Conservation (phyloP, 2,329 filamentous ascomycete species). For the Cercospora canescens region DNA sequence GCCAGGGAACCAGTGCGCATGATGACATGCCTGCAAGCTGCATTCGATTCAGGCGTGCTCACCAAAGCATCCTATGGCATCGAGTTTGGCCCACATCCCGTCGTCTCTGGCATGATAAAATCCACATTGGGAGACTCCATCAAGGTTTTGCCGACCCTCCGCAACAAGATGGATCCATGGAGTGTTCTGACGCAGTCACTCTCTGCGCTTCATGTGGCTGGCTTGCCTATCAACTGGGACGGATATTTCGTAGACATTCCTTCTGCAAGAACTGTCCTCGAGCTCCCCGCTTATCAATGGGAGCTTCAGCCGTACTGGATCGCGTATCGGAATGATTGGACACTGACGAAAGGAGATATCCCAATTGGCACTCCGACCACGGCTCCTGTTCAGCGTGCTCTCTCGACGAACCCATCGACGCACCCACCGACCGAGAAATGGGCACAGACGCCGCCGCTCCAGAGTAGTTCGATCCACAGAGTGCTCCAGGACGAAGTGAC, state of each 20-base stretch:
- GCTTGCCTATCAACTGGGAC: no score
- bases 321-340: conserved; percentile 36
- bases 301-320: conserved; percentile 40
- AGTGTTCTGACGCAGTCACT: conserved; percentile 52
- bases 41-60: neutral
- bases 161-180: conserved; percentile 37
- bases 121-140: neutral
- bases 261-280: conserved; percentile 39
- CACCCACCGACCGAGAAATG: no score
- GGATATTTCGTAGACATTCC: conserved; percentile 41
- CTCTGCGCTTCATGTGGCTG: conserved; percentile 53
- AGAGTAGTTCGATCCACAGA: neutral
- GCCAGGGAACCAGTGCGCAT: neutral
- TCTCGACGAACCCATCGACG: no score
- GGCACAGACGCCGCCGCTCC: neutral
- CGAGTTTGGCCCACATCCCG: conserved; percentile 51
- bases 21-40: neutral
- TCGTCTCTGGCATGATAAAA: conserved; percentile 29
- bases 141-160: conserved; percentile 8
- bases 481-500: neutral
- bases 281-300: conserved; percentile 43
- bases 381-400: no score
- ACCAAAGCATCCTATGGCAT: conserved; percentile 32
- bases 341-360: conserved; percentile 29
- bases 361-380: neutral